Conservation (phyloP, 495 filamentous ascomycete species). For the Aspergillus nanangensis region DNA sequence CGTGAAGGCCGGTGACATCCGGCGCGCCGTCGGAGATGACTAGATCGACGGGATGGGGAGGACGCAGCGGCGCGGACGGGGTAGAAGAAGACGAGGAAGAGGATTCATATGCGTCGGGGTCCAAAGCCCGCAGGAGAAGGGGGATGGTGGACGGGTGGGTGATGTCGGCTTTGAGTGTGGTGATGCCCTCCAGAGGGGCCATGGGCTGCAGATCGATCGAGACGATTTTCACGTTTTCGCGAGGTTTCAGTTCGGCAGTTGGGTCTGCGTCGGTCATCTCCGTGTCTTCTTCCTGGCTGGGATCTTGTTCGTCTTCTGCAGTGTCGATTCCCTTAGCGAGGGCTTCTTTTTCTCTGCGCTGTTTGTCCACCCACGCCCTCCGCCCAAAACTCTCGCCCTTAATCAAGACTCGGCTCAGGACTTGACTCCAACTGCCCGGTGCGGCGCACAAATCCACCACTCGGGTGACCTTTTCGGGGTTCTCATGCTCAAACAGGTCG, state of each 20-base stretch:
- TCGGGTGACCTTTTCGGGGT: slow-evolving; percentile 65
- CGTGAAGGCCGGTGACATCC: slow-evolving; percentile 93
- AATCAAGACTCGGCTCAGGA: slow-evolving; percentile 86
- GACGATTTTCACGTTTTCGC: slow-evolving; percentile 85
- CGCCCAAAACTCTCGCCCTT: slow-evolving; percentile 87
- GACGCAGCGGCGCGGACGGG: no score
- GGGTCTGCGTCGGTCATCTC: background rate
- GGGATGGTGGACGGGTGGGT: slow-evolving; percentile 94
- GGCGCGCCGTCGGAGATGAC: slow-evolving; percentile 94
- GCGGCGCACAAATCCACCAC: slow-evolving; percentile 96
- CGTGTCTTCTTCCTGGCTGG: slow-evolving; percentile 26
- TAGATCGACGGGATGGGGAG: slow-evolving; percentile 74
- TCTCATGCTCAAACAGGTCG: slow-evolving; percentile 71
- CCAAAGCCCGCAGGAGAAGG: slow-evolving; percentile 76
- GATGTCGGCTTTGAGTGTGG: slow-evolving; percentile 88
- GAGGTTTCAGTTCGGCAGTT: slow-evolving; percentile 41
- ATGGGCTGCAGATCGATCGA: slow-evolving; percentile 95
- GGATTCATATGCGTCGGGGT: slow-evolving; percentile 65
- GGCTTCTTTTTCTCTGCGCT: slow-evolving; percentile 48
- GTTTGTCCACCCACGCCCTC: slow-evolving; percentile 77
- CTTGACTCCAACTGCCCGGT: slow-evolving; percentile 94
- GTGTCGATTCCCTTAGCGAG: slow-evolving; percentile 37
- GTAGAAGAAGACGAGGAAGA: slow-evolving; percentile 34
- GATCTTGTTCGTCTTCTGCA: slow-evolving; percentile 14
- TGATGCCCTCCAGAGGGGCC: slow-evolving; percentile 86